These are phyloP conservation scores for Sugiyamaella grinbergsii DNA, from an alignment of 1,139 yeast species.

Conservation along the genomic window DNA sequence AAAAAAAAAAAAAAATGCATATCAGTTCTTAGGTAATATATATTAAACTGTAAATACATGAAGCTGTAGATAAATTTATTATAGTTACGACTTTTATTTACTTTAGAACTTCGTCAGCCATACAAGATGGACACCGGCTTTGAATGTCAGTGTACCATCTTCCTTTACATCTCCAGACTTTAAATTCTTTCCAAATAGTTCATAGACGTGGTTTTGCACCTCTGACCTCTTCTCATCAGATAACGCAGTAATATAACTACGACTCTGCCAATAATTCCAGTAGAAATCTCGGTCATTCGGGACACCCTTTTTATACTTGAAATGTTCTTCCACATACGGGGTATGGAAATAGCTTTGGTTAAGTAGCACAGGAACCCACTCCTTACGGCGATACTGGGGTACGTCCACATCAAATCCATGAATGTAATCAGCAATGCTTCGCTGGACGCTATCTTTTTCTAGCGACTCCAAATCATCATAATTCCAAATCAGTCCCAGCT, in stretches of 20 bases:
- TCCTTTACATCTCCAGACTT: conserved; percentile 24
- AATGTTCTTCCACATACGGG: conserved; percentile 43
- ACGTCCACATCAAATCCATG: conserved; percentile 46
- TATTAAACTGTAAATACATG: too few species aligned
- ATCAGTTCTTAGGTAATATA: too few species aligned
- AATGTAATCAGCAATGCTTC: conserved; percentile 38
- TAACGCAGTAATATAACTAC: conserved; percentile 59
- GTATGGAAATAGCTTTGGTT: conserved; percentile 40
- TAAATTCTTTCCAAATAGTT: conserved; percentile 30
- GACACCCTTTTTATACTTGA: conserved; percentile 35
- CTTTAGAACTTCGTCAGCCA: conserved; percentile 24
- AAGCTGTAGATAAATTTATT: too few species aligned
- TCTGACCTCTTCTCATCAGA: conserved; percentile 44
- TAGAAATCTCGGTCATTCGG: conserved; percentile 41
- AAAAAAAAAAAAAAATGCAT: neutral
- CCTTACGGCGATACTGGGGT: conserved; percentile 59
- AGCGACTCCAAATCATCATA: conserved; percentile 48
- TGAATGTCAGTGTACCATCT: conserved; percentile 21
- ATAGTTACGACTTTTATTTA: neutral
- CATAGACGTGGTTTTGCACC: conserved; percentile 43
- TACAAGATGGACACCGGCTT: conserved; percentile 29
- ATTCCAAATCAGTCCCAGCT: conserved; percentile 64
- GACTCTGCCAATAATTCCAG: conserved; percentile 58
- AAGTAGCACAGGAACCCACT: conserved; percentile 52
- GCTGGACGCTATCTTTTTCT: conserved; percentile 41